phyloP scores from a whole-genome alignment of 2,329 filamentous ascomycete genomes.

The Pestalotiopsis sp. region DNA sequence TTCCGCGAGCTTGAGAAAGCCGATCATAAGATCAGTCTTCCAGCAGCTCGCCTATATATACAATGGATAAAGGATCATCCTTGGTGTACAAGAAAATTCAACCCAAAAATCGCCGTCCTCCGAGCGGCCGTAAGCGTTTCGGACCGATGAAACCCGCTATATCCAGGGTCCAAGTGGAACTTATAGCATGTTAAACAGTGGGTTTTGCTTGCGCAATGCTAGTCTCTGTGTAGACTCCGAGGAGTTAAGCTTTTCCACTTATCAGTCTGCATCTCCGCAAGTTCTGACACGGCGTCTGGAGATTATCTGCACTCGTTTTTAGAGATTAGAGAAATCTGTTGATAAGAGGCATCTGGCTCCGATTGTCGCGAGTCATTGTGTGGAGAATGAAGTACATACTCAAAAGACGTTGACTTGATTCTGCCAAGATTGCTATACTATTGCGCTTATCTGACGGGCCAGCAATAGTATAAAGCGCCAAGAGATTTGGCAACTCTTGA shows the following conservation, averaged over 20 bases:
- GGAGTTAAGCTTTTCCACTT: background rate
- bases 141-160: conserved; percentile 6
- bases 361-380: background rate
- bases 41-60: background rate
- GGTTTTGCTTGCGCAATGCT: background rate
- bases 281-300: background rate
- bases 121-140: background rate
- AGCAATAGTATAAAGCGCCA: background rate
- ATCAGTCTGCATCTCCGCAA: background rate
- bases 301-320: background rate
- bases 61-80: background rate
- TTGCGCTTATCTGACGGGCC: background rate
- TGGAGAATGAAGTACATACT: background rate
- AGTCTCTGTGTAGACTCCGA: background rate
- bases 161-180: conserved; percentile 4
- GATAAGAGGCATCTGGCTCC: background rate
- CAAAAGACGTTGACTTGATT: background rate
- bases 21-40: background rate
- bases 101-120: background rate
- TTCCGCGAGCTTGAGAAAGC: background rate
- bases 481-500: background rate
- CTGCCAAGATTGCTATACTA: conserved; percentile 4
- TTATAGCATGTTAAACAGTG: background rate
- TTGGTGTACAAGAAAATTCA: background rate
- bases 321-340: background rate